Evolutionary conservation across 768 basidiomycete genomes (phyloP).

Genomic region (Amanita molliuscula): DNA sequence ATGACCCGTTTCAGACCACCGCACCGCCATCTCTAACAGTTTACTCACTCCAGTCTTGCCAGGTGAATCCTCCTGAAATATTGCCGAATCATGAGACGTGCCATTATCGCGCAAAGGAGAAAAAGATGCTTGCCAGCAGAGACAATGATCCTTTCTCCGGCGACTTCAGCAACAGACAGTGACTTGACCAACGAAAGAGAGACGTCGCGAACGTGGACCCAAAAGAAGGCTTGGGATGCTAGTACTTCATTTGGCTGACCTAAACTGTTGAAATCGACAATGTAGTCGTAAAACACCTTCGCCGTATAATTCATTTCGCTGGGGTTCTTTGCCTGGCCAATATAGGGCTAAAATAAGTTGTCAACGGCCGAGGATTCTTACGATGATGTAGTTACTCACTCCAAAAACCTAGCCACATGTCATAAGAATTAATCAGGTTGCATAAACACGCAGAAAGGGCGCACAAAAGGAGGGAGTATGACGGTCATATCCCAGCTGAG

Average conservation of each 20-base stretch:
- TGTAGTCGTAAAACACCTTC: background rate
- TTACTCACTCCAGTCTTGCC: constrained; percentile 4
- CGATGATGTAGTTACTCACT: background rate
- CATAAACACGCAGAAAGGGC: constrained; percentile 1
- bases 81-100: too few relatives aligned
- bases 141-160: constrained; percentile 3
- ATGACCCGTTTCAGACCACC: background rate
- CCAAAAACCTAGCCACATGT: background rate
- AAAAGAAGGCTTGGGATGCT: background rate
- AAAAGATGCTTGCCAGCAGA: background rate
- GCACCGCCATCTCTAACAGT: too few relatives aligned
- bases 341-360: background rate
- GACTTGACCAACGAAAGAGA: background rate
- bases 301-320: background rate
- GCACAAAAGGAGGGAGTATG: constrained; percentile 46
- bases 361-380: background rate
- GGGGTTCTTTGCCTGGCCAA: background rate
- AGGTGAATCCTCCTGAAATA: background rate
- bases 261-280: background rate
- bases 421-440: background rate
- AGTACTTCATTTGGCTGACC: background rate
- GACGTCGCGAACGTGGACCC: constrained; percentile 4
- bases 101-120: too few relatives aligned
- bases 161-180: background rate
- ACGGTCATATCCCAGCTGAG: constrained; percentile 42